Base-by-base conservation (phyloP, 2,329 filamentous ascomycete genomes). In the Celoporthe dispersa region DNA sequence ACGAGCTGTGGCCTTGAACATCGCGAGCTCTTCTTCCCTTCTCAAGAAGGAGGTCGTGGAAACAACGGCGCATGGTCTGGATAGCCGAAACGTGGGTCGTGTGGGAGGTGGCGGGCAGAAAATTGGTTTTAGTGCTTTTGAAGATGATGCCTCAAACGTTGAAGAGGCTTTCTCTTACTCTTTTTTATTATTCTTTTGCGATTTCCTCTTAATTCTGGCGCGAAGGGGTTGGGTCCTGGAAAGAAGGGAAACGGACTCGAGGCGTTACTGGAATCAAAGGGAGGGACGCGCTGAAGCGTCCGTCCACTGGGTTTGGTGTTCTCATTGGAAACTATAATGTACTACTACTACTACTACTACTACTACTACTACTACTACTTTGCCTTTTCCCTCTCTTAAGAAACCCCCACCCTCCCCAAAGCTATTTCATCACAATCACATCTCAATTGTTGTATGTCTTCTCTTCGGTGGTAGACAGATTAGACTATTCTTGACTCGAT, bases 221-320 rank as follows among this genome's bases (percentile, higher is more conserved):
- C 14, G 28, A 57, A 31, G 53, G 25, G 1, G 5, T 28, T 25
- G 12, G 12, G 41, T 44, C 28, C 53, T 57, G 53, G 53, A 31
- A 57, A 31, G 28, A 57, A 14, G 53, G 53, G 25, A 31, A 57
- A 31, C 6, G 28, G 25, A 57, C 2, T 57, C 53, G 53, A 16
- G 53, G 53, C 53, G 53, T 57, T 57, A 33, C 25, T 33, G 53
- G 53, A 57, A 57, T 57, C 14, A 57, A 31, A 57, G 28, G 53
- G 44, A 3, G 8, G 51, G 12, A 19, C 53, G 12, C 25, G 25
- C 19, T 31, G 25, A 57, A 33, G 53, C 53, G 28, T 31, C 25
- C 28, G 6, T 31, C 25, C 28, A 57, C 53, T 57, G 53, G 53
- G 12, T 31, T 31, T 57, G 12, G 53, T 57, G 33, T 57, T 33